Evolutionary conservation across 805 yeast species (phyloP), one percentile per base, ranked within the genome.

Genomic region (Starmerella riodocensis): DNA sequence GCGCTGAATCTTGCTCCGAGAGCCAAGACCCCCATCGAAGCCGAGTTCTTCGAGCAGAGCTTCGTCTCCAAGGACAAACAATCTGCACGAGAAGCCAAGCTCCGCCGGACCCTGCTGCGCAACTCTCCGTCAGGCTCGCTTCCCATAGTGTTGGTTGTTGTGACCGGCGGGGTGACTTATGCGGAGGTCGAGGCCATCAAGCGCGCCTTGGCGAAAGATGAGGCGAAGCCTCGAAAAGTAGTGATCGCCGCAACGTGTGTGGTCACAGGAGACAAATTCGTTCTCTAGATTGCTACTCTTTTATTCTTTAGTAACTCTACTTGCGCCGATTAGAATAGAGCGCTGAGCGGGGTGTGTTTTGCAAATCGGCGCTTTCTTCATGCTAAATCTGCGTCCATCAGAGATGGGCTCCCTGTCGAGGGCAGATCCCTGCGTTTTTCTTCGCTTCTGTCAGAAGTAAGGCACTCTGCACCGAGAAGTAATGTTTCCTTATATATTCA

Each of bases 81-180:
- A 12, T 21, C 48, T 8, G 46, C 49, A 6, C 46, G 56, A 22
- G 62, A 56, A 35, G 55, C 59, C 9, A 59, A 59, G 36, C 50
- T 59, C 17, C 47, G 60, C 13, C 54, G 57, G 20, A 54, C 59
- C 21, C 45, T 58, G 24, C 36, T 51, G 28, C 45, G 59, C 24
- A 58, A 58, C 39, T 42, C 52, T n/a, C 54, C 54, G 4, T 11
- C 13, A 12, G 19, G 13, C 14, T 11, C 9, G 9, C 53, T 49
- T 26, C 53, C 56, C 8, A 55, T 53, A 39, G 60, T 54, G 39
- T 59, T 43, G 53, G 83, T 44, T 49, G 82, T 37, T 71, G 75
- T 78, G 45, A 53, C 86, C 29, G 97, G 97, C 12, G 97, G 98
- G 0, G 62, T 86, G 6, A 83, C 96, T 0, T 67, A 81, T 54